Conservation (phyloP, 331 rosid species). For the Pyracantha coccinea region DNA sequence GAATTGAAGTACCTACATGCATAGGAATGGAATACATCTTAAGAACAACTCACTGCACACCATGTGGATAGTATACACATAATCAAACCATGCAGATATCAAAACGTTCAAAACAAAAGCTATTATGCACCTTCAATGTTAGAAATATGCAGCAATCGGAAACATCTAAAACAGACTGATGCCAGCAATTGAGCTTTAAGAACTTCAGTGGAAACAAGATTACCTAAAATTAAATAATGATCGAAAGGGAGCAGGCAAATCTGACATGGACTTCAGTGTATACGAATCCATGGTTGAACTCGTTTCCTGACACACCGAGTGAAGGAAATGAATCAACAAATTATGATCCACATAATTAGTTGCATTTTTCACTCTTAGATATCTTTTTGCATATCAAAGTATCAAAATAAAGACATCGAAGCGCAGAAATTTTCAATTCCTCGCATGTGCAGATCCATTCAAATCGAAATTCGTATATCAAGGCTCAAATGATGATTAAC, state of each 20-base stretch:
- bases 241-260: slow-evolving; percentile 71
- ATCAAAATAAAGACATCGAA: too few species aligned
- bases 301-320: slow-evolving; percentile 22
- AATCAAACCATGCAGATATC: not conserved
- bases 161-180: not conserved
- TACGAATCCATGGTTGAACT: slow-evolving; percentile 55
- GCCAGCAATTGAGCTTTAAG: not conserved
- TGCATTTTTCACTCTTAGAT: not conserved
- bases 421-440: not conserved
- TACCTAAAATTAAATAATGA: slow-evolving; percentile 88
- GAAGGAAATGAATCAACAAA: not conserved
- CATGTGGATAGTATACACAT: not conserved
- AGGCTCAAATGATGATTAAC: not conserved
- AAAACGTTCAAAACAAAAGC: not conserved
- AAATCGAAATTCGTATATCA: too few species aligned
- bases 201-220: not conserved
- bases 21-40: not conserved
- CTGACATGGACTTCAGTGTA: slow-evolving; percentile 69
- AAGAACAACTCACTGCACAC: not conserved
- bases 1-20: slow-evolving; percentile 81
- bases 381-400: not conserved
- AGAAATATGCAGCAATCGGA: not conserved
- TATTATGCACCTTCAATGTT: not conserved
- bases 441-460: not conserved
- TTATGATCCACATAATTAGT: not conserved